Percentiles rank a stretch among this genome's conserved stretches.
These are phyloP conservation scores for Aspergillus intermedius DNA, from an alignment of 2,329 filamentous ascomycete species.

Conservation along the genomic window DNA sequence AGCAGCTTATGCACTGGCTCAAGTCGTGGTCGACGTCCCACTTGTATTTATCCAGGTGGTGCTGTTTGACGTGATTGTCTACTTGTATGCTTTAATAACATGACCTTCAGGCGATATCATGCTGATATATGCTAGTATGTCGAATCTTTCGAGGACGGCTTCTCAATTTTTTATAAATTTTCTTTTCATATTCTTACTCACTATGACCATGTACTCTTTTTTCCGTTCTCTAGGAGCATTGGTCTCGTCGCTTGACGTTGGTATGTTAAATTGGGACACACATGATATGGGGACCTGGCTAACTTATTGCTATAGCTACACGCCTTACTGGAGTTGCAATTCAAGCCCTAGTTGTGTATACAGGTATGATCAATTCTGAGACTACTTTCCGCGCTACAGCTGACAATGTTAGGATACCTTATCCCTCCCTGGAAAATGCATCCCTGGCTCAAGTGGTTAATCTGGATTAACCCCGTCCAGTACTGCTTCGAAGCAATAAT, in stretches of 20 bases:
- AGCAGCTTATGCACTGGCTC: constrained; percentile 53
- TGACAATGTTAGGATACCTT: constrained; percentile 46
- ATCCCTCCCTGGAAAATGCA: constrained; percentile 58
- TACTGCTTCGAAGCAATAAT: constrained; percentile 65
- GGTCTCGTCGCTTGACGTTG: constrained; percentile 46
- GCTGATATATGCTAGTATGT: constrained; percentile 36
- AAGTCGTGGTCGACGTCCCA: constrained; percentile 53
- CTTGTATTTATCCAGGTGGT: constrained; percentile 53
- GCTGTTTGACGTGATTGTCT: constrained; percentile 56
- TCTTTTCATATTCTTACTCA: constrained; percentile 49
- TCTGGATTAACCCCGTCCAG: constrained; percentile 60
- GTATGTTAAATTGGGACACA: constrained; percentile 16
- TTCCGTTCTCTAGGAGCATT: constrained; percentile 46
- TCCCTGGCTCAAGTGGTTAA: constrained; percentile 58
- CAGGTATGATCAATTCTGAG: constrained; percentile 20
- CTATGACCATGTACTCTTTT: constrained; percentile 51
- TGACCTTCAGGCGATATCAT: too few species aligned
- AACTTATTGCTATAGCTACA: constrained; percentile 28
- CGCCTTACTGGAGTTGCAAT: constrained; percentile 45
- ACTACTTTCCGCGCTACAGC: too few species aligned
- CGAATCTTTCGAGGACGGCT: constrained; percentile 48
- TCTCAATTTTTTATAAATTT: constrained; percentile 59
- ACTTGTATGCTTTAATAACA: constrained; percentile 38
- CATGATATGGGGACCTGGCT: neutral
- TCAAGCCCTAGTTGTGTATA: constrained; percentile 54